Percentiles rank a stretch among this genome's conserved stretches.
Conservation (phyloP, 495 filamentous ascomycete species). For the Tuber microsphaerosporum region DNA sequence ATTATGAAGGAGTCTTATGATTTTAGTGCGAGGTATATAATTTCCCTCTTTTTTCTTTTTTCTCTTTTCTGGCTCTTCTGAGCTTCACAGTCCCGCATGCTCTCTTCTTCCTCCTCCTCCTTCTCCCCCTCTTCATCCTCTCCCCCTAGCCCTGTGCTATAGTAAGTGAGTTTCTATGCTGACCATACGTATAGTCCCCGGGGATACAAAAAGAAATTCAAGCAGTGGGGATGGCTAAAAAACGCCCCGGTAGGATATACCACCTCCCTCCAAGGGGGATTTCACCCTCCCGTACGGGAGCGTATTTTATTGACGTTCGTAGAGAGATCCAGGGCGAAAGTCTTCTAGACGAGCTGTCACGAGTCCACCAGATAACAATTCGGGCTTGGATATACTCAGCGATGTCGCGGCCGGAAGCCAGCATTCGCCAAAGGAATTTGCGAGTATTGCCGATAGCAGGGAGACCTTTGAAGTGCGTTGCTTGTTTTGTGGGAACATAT, state of each 20-base stretch:
- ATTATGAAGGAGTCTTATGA: neutral
- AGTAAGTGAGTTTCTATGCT: neutral
- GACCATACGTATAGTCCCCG: neutral
- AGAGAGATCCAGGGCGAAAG: constrained; percentile 4
- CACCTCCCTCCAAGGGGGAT: neutral
- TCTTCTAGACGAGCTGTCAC: neutral
- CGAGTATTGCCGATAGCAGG: neutral
- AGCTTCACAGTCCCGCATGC: neutral
- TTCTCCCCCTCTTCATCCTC: too few relatives aligned
- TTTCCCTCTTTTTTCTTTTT: neutral
- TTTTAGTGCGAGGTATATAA: constrained; percentile 5
- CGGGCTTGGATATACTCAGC: neutral
- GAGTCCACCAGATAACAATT: neutral
- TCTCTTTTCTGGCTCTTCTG: neutral
- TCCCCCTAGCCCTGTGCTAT: neutral
- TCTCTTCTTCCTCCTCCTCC: neutral
- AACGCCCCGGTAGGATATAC: constrained; percentile 2
- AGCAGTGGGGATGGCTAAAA: constrained; percentile 2
- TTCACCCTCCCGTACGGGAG: neutral
- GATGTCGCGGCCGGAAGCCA: neutral
- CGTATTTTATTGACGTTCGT: neutral
- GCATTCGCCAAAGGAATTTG: neutral
- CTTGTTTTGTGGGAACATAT: neutral
- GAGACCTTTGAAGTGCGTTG: neutral
- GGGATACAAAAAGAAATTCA: constrained; percentile 2